Conservation (phyloP, 371 early-diverging fungal genomes). For the Thermomucor indicae-seudaticae region DNA sequence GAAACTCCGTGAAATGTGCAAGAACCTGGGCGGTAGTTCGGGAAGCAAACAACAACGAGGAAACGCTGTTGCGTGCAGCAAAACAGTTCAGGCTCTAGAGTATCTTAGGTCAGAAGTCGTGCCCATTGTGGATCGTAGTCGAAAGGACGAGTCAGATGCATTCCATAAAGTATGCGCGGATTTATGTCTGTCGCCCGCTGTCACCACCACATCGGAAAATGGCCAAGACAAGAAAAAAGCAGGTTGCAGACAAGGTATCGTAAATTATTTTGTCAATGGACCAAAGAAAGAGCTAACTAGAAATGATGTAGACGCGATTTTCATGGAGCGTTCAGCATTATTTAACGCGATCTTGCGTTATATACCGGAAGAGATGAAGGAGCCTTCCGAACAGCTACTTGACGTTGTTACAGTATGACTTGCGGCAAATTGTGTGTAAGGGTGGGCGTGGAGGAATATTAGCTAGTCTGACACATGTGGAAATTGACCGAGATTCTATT, state of each 20-base stretch:
- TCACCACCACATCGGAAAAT: neutral
- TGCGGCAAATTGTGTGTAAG: neutral
- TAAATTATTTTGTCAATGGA: too few relatives aligned
- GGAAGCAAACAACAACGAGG: neutral
- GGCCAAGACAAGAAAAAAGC: too few relatives aligned
- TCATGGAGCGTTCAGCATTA: slow-evolving; percentile 54
- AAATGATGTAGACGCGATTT: too few relatives aligned
- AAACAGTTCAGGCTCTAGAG: slow-evolving; percentile 54
- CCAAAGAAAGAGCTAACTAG: neutral
- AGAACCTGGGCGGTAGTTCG: too few relatives aligned
- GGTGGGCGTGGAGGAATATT: neutral
- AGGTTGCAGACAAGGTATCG: too few relatives aligned
- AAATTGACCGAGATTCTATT: neutral
- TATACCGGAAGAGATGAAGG: slow-evolving; percentile 79
- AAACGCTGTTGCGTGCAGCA: slow-evolving; percentile 8
- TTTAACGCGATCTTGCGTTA: slow-evolving; percentile 69
- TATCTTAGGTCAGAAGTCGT: slow-evolving; percentile 67
- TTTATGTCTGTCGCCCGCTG: slow-evolving; percentile 37
- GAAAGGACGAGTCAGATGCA: slow-evolving; percentile 55
- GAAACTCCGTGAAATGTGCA: slow-evolving; percentile 64
- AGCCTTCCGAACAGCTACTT: slow-evolving; percentile 71
- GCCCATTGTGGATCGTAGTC: slow-evolving; percentile 63
- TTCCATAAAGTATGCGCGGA: slow-evolving; percentile 63
- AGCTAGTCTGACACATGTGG: neutral
- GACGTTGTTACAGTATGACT: slow-evolving; percentile 56